A percentile compares a stretch with the other conserved stretches of the same genome.
phyloP scores from a whole-genome alignment of 202 grass and related monocot genomes.

The Digitaria exilis region DNA sequence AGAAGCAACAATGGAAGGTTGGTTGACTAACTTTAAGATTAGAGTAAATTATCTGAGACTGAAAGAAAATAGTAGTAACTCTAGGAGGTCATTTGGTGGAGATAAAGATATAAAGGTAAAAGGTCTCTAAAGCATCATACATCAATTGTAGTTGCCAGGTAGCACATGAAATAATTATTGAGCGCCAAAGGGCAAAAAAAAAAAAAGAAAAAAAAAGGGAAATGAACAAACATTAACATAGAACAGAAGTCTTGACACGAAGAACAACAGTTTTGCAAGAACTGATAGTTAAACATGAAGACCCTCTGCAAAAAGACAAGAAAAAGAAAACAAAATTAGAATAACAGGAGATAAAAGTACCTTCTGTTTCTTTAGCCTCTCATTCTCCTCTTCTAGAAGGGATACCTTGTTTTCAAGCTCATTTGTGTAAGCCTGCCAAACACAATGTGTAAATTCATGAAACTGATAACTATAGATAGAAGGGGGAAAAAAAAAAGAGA shows the following conservation, averaged over 20 bases:
- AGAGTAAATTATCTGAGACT: slow-evolving; percentile 1
- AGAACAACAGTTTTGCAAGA: slow-evolving; percentile 12
- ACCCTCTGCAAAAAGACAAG: not conserved
- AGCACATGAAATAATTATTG: not conserved
- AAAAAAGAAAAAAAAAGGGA: not conserved
- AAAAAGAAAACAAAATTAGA: not conserved
- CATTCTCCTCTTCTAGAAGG: slow-evolving; percentile 80
- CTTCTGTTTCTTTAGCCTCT: slow-evolving; percentile 84
- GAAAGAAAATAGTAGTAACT: not conserved
- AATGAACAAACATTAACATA: not conserved
- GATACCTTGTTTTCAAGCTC: slow-evolving; percentile 98
- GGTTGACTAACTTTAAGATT: slow-evolving; percentile 10
- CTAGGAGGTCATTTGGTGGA: not conserved
- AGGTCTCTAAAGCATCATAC: not conserved
- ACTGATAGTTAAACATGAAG: slow-evolving; percentile 6
- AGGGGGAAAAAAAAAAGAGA: not conserved
- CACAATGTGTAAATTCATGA: slow-evolving; percentile 23
- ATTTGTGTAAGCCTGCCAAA: slow-evolving; percentile 88
- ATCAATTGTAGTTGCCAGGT: not conserved
- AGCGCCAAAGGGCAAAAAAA: not conserved
- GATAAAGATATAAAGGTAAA: not conserved
- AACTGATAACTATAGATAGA: not conserved
- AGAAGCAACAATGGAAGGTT: not conserved
- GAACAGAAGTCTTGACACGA: not conserved
- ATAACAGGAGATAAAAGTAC: slow-evolving; percentile 44